Base-by-base conservation (phyloP, 805 yeast genomes). In the Komagataella populi region DNA sequence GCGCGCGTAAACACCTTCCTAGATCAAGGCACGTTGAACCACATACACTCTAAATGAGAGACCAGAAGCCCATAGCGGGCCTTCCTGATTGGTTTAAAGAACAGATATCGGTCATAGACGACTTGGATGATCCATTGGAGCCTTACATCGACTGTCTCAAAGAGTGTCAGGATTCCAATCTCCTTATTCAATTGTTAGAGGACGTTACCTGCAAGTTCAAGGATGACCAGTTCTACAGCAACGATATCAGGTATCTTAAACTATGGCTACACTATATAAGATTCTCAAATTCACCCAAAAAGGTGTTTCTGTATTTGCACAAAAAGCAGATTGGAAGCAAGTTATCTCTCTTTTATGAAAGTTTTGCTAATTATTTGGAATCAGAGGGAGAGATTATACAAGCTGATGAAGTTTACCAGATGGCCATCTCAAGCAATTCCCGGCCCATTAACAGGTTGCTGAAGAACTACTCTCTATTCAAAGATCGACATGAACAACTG, bases 51-150 rank as follows among this genome's bases (percentile, higher is more conserved):
- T 14, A 30, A 30, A 30, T 30, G 39, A 30, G 39, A 10, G 14
- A 30, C 5, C 14, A 30, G 10, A 14, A 14, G 10, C 14, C 14
- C 39, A 8, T n/a, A 30, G 39, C 39, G 4, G 14, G 39, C 5
- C 39, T 30, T 30, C 39, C 39, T 30, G 39, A 14, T 8, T 30
- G 39, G 39, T 30, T 30, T 14, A 30, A 14, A 30, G 39, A 30
- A 6, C 39, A 30, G 39, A 8, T 30, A 30, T 30, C n/a, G 2
- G 14, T 30, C 1, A 55, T 79, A 6, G 83, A 79, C 4, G 87
- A 81, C 14, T 63, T 80, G 46, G 96, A 89, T 66, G 96, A 90
- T 63, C 96, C 96, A 0, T 62, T 89, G 20, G 87, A 85, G 55
- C 77, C 81, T 1, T 88, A 75, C 63, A 55, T 87, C n/a, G 83